A percentile compares a stretch with the other conserved stretches of the same genome.
Evolutionary conservation across 345 rosid species (phyloP).

Genomic region (Litchi chinensis): DNA sequence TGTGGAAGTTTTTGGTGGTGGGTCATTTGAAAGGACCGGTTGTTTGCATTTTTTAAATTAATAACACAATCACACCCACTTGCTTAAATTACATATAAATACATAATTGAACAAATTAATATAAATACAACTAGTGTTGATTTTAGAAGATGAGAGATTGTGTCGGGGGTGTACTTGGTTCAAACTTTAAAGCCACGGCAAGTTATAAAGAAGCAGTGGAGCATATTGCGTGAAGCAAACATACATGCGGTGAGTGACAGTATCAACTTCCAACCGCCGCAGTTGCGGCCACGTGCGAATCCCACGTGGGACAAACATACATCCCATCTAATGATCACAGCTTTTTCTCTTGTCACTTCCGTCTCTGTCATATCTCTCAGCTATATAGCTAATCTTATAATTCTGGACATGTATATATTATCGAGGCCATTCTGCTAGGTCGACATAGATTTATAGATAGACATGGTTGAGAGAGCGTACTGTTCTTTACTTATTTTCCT

Average conservation of each 20-base stretch:
- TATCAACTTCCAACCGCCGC: constrained; percentile 40
- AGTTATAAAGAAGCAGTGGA: constrained; percentile 9
- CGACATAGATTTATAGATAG: background rate
- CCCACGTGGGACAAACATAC: constrained; percentile 35
- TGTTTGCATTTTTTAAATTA: background rate
- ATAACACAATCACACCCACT: no score
- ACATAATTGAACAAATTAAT: no score
- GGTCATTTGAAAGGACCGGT: constrained; percentile 25
- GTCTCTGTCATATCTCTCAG: background rate
- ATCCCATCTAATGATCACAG: constrained; percentile 27
- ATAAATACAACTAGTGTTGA: no score
- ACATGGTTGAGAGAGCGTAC: background rate
- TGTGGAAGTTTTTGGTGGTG: constrained; percentile 27
- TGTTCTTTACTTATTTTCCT: background rate
- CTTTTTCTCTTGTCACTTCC: constrained; percentile 32
- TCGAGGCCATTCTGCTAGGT: background rate
- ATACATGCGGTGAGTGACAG: constrained; percentile 42
- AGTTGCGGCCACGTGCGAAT: constrained; percentile 35
- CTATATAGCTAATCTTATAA: no score
- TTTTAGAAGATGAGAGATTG: no score
- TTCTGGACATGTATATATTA: no score
- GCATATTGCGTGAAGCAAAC: constrained; percentile 58
- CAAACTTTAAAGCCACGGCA: constrained; percentile 49
- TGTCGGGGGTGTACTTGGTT: constrained; percentile 7
- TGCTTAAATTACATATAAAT: no score